These are phyloP conservation scores for Colletotrichum sp. DNA, from an alignment of 2,329 filamentous ascomycete genomes.

Conservation along the genomic window DNA sequence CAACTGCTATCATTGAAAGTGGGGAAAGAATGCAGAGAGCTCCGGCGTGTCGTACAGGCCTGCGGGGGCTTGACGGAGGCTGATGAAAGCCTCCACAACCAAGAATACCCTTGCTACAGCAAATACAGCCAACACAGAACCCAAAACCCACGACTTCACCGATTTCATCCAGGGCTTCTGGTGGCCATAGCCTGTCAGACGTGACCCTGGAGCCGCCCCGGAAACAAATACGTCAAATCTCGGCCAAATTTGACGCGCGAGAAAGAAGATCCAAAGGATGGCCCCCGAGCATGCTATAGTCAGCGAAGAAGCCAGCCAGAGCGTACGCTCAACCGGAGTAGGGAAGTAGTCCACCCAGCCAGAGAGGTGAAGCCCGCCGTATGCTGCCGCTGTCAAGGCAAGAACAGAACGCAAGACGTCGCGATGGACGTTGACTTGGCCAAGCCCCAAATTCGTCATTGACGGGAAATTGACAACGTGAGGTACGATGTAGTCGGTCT, in stretches of 20 bases:
- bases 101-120: constrained; percentile 24
- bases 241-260: constrained; percentile 13
- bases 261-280: constrained; percentile 13
- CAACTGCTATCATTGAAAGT: constrained; percentile 15
- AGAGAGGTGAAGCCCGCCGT: constrained; percentile 24
- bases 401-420: constrained; percentile 13
- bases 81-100: constrained; percentile 27
- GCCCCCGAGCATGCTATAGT: constrained; percentile 18
- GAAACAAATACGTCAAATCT: constrained; percentile 21
- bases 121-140: background rate
- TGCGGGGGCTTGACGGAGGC: constrained; percentile 24
- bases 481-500: constrained; percentile 11
- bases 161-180: constrained; percentile 4
- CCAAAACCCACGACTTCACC: background rate
- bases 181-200: background rate
- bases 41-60: constrained; percentile 25
- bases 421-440: constrained; percentile 15
- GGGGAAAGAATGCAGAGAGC: constrained; percentile 27
- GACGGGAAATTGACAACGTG: constrained; percentile 9
- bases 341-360: constrained; percentile 32
- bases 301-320: constrained; percentile 26
- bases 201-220: background rate
- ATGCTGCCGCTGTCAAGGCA: constrained; percentile 11
- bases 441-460: constrained; percentile 10
- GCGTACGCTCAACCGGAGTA: constrained; percentile 21